Base-by-base conservation (phyloP, 2,329 filamentous ascomycete species). In the Mycosphaerella arachidis region DNA sequence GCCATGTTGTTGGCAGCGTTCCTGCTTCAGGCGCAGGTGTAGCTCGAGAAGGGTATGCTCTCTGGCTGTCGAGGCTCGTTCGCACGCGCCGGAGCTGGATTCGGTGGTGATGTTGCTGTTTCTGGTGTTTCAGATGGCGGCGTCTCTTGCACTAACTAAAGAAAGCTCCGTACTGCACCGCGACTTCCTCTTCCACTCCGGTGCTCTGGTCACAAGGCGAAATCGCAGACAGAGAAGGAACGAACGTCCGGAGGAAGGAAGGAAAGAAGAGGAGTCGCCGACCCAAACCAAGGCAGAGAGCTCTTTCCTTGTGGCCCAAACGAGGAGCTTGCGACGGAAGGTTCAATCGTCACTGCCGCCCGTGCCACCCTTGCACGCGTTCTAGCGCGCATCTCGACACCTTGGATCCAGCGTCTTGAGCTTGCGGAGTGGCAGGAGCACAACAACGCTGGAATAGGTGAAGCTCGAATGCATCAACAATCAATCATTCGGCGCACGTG, bases 1-100 rank as follows among this genome's bases (percentile, higher is more conserved):
- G 83, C 83, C 85, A 87, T 87, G 64, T 59, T 66, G 53, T 58
- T 16, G 51, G 29, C 33, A 48, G 16, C 40, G 18, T n/a, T 16
- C 18, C 40, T 18, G 35, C 35, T 37, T 37, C 35, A 37, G 35
- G 10, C 35, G 24, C 35, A 37, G 35, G 35, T 37, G 33, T 37
- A 9, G 9, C 16, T 4, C 33, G 37, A 6, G 6, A 9, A n/a
- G n/a, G 37, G 12, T n/a, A 16, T 16, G 37, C 37, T 43, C 37
- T 43, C 37, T 40, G 8, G 37, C 16, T 8, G 3, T 9, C 37
- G 37, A 43, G n/a, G 16, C 16, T 18, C 12, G 16, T 9, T 40
- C 35, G 35, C 35, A 40, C 8, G 35, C 35, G 35, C 35, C 37
- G 37, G 37, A 43, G 37, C 37, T 43, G 16, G 40, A 43, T n/a